Percentiles rank a stretch among this genome's conserved stretches.
Evolutionary conservation across 495 filamentous ascomycete genomes (phyloP).

Genomic region (Talaromyces trachyspermus): DNA sequence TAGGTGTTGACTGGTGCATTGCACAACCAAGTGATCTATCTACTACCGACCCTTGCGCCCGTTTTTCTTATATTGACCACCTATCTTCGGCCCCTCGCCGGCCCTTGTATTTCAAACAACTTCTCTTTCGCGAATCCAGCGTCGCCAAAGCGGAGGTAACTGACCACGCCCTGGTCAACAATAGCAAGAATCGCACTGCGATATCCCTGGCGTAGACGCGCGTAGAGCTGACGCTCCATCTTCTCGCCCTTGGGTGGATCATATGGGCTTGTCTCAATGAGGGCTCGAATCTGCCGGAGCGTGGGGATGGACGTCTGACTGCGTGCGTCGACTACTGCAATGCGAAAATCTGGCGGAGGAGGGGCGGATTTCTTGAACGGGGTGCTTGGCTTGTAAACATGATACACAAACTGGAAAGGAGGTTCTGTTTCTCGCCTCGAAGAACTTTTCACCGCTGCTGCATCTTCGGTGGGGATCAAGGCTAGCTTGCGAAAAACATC

Average conservation of each 20-base stretch:
- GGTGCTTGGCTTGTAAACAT: conserved; percentile 72
- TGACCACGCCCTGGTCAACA: conserved; percentile 83
- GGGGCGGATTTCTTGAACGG: conserved; percentile 69
- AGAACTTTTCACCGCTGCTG: conserved; percentile 24
- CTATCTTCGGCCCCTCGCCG: conserved; percentile 25
- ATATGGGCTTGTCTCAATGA: conserved; percentile 63
- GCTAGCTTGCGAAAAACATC: conserved; percentile 69
- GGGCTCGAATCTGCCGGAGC: conserved; percentile 55
- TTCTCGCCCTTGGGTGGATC: conserved; percentile 49
- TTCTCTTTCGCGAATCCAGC: conserved; percentile 70
- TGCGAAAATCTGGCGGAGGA: conserved; percentile 69
- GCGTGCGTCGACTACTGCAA: conserved; percentile 73
- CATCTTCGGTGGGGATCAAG: conserved; percentile 69
- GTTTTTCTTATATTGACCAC: conserved; percentile 21
- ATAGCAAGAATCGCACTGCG: conserved; percentile 79
- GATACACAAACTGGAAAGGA: conserved; percentile 64
- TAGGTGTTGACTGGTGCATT: background rate
- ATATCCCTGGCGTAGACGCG: conserved; percentile 74
- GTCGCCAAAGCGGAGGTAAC: conserved; percentile 74
- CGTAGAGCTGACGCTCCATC: conserved; percentile 48
- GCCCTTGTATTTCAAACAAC: conserved; percentile 44
- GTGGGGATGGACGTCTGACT: conserved; percentile 59
- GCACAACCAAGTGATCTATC: background rate
- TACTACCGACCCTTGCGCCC: conserved; percentile 22
- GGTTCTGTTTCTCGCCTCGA: conserved; percentile 16